Evolutionary conservation across 2,329 filamentous ascomycete genomes (phyloP).

Genomic region (Knufia petricola): DNA sequence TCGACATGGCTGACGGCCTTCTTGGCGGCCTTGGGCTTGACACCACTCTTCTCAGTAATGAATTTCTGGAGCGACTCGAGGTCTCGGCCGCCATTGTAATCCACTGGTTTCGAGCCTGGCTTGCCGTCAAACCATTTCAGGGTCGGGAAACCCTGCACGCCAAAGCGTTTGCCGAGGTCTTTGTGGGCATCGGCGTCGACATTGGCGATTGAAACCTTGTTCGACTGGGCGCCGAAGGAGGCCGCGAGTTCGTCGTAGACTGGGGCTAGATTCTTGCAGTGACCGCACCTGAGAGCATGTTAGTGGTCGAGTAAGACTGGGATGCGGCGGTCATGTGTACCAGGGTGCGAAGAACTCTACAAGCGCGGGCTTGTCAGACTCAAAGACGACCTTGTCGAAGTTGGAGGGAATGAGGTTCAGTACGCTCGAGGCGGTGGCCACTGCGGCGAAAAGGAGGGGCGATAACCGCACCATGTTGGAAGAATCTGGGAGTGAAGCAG

Average conservation of each 20-base stretch:
- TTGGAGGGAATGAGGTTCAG: constrained; percentile 81
- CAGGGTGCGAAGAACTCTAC: constrained; percentile 98
- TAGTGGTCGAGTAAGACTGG: not conserved
- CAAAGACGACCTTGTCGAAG: constrained; percentile 81
- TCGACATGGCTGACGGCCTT: constrained; percentile 65
- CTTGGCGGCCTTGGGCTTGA: constrained; percentile 65
- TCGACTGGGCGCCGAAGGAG: constrained; percentile 61
- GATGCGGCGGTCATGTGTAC: constrained; percentile 28
- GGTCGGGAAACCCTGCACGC: constrained; percentile 89
- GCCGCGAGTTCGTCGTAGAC: constrained; percentile 83
- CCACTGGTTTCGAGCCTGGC: constrained; percentile 72
- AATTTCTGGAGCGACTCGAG: constrained; percentile 74
- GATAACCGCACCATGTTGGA: constrained; percentile 5
- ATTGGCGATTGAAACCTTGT: constrained; percentile 80
- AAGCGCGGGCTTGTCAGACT: constrained; percentile 88
- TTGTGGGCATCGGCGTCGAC: constrained; percentile 90
- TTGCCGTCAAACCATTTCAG: constrained; percentile 91
- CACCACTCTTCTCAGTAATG: constrained; percentile 75
- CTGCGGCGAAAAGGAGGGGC: constrained; percentile 29
- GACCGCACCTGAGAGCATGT: constrained; percentile 53
- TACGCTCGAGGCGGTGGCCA: constrained; percentile 65
- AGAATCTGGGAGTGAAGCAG: no score
- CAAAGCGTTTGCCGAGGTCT: constrained; percentile 72
- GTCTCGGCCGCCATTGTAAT: constrained; percentile 81
- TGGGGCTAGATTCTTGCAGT: constrained; percentile 96